Percentiles rank a stretch among this genome's conserved stretches.
phyloP scores from a whole-genome alignment of 306 rosid species.

The Quercus gilva region DNA sequence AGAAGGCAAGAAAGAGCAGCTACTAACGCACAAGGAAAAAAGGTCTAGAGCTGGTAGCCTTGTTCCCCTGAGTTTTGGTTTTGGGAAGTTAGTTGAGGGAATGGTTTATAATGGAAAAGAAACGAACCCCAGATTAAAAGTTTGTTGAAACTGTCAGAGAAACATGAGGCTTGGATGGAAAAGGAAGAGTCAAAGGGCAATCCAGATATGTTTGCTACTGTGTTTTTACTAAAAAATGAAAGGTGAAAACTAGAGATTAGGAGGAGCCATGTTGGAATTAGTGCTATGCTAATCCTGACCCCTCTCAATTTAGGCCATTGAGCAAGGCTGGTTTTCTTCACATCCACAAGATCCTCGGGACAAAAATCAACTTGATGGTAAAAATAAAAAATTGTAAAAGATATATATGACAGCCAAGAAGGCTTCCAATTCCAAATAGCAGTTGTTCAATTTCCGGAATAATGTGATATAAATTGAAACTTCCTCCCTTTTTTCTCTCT shows the following conservation, averaged over 20 bases:
- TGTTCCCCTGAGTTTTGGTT: constrained; percentile 13
- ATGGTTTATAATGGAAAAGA: neutral
- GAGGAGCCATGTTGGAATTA: constrained; percentile 5
- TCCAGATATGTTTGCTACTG: neutral
- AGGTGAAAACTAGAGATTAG: constrained; percentile 17
- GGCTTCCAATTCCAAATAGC: neutral
- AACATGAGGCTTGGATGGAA: constrained; percentile 35
- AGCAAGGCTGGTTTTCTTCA: neutral
- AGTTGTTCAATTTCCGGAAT: neutral
- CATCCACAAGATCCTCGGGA: neutral
- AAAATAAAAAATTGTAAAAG: neutral
- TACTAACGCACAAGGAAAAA: neutral
- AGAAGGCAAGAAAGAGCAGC: constrained; percentile 10
- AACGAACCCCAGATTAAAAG: neutral
- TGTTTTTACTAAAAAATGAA: constrained; percentile 21
- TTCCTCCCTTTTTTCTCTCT: neutral
- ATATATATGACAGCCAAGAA: too few relatives aligned
- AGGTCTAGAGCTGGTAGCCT: constrained; percentile 14
- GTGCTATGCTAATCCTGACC: neutral
- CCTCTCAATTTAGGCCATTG: neutral
- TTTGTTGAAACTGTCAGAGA: constrained; percentile 19
- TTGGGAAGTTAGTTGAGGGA: neutral
- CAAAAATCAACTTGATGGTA: neutral
- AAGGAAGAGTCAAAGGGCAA: constrained; percentile 18
- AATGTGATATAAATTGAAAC: neutral